These are phyloP conservation scores for Trypanosoma brucei DNA, from an alignment of 208 protist genomes.

Conservation along the genomic window DNA sequence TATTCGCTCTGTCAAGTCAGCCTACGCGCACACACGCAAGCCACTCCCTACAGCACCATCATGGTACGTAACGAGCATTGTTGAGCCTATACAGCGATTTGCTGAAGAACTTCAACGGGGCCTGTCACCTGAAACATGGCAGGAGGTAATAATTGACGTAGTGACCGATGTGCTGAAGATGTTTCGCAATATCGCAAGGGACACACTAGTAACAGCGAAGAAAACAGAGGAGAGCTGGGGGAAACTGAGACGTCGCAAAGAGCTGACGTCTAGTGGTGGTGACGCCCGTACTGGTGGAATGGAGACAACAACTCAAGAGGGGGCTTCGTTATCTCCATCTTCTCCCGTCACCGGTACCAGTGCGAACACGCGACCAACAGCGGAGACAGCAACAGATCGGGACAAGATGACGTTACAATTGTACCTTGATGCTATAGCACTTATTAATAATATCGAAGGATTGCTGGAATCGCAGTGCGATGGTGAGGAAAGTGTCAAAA, in stretches of 20 bases:
- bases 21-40: conserved; percentile 69
- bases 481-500: neutral
- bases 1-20: conserved; percentile 65
- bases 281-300: conserved; percentile 1
- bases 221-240: conserved; percentile 87
- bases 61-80: conserved; percentile 58
- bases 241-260: conserved; percentile 76
- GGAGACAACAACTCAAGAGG: neutral
- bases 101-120: neutral
- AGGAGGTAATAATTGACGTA: conserved; percentile 9
- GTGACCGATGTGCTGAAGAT: conserved; percentile 25
- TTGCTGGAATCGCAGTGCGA: conserved; percentile 19
- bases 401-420: conserved; percentile 89
- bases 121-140: neutral
- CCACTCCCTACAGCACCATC: conserved; percentile 57
- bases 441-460: conserved; percentile 21
- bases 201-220: conserved; percentile 78
- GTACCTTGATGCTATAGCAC: conserved; percentile 63
- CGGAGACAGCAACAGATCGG: conserved; percentile 67
- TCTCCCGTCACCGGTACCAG: too few species aligned
- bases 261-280: conserved; percentile 16
- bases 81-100: conserved; percentile 59
- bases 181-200: conserved; percentile 51
- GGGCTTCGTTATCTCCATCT: too few species aligned
- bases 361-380: conserved; percentile 19